Evolutionary conservation across 2,329 filamentous ascomycete genomes (phyloP).

Genomic region (Ceratocystis lukuohia): DNA sequence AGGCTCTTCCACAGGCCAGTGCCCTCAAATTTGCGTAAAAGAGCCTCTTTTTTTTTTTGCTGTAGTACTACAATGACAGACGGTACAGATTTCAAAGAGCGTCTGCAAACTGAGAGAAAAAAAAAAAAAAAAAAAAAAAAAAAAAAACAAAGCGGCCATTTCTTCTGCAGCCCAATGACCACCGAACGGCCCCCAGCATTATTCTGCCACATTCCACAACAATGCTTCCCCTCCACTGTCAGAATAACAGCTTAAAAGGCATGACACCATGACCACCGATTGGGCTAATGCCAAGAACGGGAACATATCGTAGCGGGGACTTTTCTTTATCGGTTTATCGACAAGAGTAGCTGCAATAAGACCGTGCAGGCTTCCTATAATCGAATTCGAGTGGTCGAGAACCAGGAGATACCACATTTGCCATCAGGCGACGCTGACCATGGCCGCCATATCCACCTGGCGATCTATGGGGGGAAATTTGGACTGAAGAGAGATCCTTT

Average conservation of each 20-base stretch:
- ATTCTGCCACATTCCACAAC: conserved; percentile 49
- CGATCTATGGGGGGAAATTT: conserved; percentile 49
- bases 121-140: conserved; percentile 28
- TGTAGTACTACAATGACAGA: conserved; percentile 45
- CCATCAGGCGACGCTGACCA: conserved; percentile 49
- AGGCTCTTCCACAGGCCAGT: conserved; percentile 32
- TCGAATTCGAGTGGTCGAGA: conserved; percentile 52
- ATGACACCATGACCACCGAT: conserved; percentile 47
- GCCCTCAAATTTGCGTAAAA: background rate
- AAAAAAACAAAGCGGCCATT: conserved; percentile 36
- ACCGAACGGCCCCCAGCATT: conserved; percentile 43
- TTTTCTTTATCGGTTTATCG: conserved; percentile 29
- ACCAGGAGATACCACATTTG: conserved; percentile 47
- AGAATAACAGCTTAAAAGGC: conserved; percentile 48
- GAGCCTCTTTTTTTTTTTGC: background rate
- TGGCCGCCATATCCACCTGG: conserved; percentile 52
- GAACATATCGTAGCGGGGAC: conserved; percentile 34
- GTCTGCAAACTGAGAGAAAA: conserved; percentile 34
- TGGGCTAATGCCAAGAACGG: conserved; percentile 46
- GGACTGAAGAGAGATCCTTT: conserved; percentile 40
- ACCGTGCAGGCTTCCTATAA: conserved; percentile 48
- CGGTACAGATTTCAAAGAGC: conserved; percentile 5
- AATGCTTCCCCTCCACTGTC: conserved; percentile 43
- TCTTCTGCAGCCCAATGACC: conserved; percentile 36
- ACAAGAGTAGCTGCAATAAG: conserved; percentile 31